Percentiles rank a stretch among this genome's conserved stretches.
phyloP scores from a whole-genome alignment of 2,329 filamentous ascomycete species.

The Alternaria longipes region DNA sequence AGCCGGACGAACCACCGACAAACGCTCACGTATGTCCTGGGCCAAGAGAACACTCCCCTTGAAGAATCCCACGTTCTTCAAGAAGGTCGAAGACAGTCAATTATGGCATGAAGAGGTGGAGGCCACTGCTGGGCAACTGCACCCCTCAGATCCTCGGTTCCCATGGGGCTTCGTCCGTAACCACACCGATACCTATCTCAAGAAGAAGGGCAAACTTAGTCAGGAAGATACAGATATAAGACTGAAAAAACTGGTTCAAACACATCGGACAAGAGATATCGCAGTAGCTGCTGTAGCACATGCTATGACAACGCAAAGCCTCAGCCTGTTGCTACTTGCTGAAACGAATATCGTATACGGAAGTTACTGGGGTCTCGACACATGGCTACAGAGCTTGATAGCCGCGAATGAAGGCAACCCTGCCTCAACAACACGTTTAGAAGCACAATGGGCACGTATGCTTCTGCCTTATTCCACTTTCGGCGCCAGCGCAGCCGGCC shows the following conservation, averaged over 20 bases:
- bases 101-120: constrained; percentile 42
- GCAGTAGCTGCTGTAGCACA: constrained; percentile 44
- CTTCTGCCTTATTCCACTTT: constrained; percentile 37
- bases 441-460: constrained; percentile 39
- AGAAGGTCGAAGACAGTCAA: constrained; percentile 38
- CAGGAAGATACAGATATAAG: constrained; percentile 35
- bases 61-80: constrained; percentile 30
- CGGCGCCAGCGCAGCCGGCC: constrained; percentile 34
- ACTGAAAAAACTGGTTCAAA: constrained; percentile 32
- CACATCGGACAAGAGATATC: constrained; percentile 33
- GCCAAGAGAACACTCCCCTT: constrained; percentile 24
- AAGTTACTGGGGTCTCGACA: constrained; percentile 41
- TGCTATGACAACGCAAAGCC: constrained; percentile 36
- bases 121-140: constrained; percentile 31
- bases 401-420: constrained; percentile 39
- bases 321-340: constrained; percentile 34
- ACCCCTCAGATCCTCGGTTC: constrained; percentile 39
- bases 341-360: constrained; percentile 37
- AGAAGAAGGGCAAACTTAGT: constrained; percentile 42
- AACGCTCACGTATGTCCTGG: constrained; percentile 21
- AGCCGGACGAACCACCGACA: constrained; percentile 17
- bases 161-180: constrained; percentile 32
- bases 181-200: constrained; percentile 42
- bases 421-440: constrained; percentile 34
- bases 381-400: constrained; percentile 41